Evolutionary conservation across 2,329 filamentous ascomycete genomes (phyloP).

Genomic region (Penicillium sp.): DNA sequence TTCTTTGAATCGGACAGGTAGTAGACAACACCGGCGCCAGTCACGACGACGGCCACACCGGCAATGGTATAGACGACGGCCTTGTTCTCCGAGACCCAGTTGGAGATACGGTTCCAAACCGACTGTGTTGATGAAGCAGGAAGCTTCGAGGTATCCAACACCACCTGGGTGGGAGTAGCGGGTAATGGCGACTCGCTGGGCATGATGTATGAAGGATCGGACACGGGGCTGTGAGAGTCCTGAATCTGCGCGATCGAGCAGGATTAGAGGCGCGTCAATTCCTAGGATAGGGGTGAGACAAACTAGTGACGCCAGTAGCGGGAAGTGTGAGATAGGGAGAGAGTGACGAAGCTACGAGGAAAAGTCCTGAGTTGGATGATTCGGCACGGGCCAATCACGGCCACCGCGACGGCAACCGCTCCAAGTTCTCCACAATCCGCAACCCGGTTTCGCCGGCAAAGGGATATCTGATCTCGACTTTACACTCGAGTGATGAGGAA

Average conservation of each 20-base stretch:
- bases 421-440: constrained; percentile 20
- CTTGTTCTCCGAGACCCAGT: constrained; percentile 95
- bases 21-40: constrained; percentile 88
- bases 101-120: constrained; percentile 84
- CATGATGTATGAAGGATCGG: constrained; percentile 37
- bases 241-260: constrained; percentile 9
- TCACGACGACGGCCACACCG: constrained; percentile 87
- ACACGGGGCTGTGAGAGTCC: constrained; percentile 21
- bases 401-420: constrained; percentile 14
- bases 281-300: not conserved
- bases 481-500: not conserved
- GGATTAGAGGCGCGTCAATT: not conserved
- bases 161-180: constrained; percentile 33
- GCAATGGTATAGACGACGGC: constrained; percentile 93
- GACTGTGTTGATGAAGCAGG: constrained; percentile 58
- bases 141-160: constrained; percentile 41
- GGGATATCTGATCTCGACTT: not conserved
- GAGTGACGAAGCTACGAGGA: constrained; percentile 30
- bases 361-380: constrained; percentile 36
- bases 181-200: constrained; percentile 39
- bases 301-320: constrained; percentile 25
- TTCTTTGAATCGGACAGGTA: constrained; percentile 65
- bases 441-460: constrained; percentile 10
- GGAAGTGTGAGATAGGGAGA: constrained; percentile 29
- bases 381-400: constrained; percentile 32